Conservation (phyloP, 805 yeast species). For the Lipomyces yamadae region DNA sequence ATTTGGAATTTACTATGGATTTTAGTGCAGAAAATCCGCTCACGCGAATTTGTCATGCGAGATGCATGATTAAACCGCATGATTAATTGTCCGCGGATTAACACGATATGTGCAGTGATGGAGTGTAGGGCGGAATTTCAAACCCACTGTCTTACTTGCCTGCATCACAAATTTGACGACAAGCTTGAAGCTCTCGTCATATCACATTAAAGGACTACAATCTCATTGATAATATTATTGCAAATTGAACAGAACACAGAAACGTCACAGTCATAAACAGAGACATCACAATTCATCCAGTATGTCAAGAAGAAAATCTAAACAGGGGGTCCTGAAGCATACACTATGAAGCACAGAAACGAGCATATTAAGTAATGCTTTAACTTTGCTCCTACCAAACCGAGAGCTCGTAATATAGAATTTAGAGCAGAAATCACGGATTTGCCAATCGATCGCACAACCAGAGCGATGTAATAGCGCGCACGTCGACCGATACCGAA, state of each 20-base stretch:
- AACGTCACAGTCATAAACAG: background rate
- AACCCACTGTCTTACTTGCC: too few species aligned
- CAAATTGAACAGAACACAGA: background rate
- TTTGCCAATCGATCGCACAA: background rate
- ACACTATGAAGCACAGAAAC: slow-evolving; percentile 18
- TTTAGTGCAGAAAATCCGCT: too few species aligned
- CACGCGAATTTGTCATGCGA: too few species aligned
- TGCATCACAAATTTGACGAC: too few species aligned
- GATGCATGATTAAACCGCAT: too few species aligned
- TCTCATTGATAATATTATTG: background rate
- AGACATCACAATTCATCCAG: background rate
- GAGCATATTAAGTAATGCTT: slow-evolving; percentile 13
- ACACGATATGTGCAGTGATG: too few species aligned
- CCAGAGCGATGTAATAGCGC: background rate
- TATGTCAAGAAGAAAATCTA: background rate
- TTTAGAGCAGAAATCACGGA: slow-evolving; percentile 1
- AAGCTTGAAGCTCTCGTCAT: background rate
- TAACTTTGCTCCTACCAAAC: background rate
- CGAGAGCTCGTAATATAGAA: background rate
- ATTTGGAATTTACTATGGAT: background rate
- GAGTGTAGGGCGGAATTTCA: too few species aligned
- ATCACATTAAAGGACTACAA: background rate
- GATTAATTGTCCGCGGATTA: too few species aligned
- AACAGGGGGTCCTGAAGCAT: slow-evolving; percentile 7
- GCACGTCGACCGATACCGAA: background rate